These are phyloP conservation scores for Entomortierella parvispora DNA, from an alignment of 192 early-diverging fungal genomes.

Conservation along the genomic window DNA sequence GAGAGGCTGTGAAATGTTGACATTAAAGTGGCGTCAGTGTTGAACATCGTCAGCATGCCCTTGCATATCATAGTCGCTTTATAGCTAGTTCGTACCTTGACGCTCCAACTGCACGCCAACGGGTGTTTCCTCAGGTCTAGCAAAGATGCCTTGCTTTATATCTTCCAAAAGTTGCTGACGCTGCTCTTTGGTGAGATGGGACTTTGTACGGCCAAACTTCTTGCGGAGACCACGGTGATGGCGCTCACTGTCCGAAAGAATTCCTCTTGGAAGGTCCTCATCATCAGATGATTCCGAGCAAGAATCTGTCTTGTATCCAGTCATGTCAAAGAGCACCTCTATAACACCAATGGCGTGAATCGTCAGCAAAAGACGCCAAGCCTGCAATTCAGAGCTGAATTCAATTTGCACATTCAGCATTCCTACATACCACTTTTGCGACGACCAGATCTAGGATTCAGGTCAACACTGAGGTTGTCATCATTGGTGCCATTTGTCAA, in stretches of 20 bases:
- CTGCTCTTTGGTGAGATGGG: conserved; percentile 29
- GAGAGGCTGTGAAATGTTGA: conserved; percentile 15
- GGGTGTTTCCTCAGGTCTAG: conserved; percentile 27
- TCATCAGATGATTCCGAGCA: conserved; percentile 42
- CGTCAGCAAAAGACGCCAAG: background rate
- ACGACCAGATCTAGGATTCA: background rate
- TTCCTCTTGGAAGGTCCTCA: conserved; percentile 38
- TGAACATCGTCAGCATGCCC: background rate
- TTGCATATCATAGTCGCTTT: background rate
- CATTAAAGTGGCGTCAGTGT: background rate
- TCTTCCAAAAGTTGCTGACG: conserved; percentile 45
- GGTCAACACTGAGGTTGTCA: conserved; percentile 2
- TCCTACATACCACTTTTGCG: conserved; percentile 39
- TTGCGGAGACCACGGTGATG: conserved; percentile 29
- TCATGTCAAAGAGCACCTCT: conserved; percentile 58
- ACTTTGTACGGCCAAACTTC: conserved; percentile 19
- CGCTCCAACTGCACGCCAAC: conserved; percentile 19
- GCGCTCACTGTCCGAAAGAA: conserved; percentile 49
- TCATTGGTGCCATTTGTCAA: background rate
- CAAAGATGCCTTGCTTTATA: conserved; percentile 35
- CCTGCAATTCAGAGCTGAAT: background rate
- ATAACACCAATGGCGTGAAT: background rate
- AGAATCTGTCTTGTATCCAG: conserved; percentile 61
- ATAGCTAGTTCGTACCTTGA: conserved; percentile 42
- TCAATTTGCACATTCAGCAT: background rate